Evolutionary conservation across 495 filamentous ascomycete species (phyloP), one percentile per base, ranked within the genome.

Genomic region (Neurospora discreta): DNA sequence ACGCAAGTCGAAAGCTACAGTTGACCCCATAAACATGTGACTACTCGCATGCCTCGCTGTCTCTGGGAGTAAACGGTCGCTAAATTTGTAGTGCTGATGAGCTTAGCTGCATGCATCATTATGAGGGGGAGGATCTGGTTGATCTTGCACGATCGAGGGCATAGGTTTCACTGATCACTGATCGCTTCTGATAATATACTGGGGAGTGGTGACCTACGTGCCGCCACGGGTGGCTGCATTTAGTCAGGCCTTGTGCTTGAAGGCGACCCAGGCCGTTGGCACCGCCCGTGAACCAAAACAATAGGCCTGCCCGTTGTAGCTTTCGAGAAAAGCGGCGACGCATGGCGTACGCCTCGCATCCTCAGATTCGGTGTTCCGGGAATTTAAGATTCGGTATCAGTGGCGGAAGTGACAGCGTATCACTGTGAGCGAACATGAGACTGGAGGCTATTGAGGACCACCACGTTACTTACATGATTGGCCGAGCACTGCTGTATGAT

Each of bases 201-300:
- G 52, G 52, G 52, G 13, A 60, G 73, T 70, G 71, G 67, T 39
- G 33, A 68, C 46, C 68, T 68, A 67, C 65, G 71, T 58, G 26
- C 43, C 46, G 71, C 40, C 67, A 46, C 75, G 75, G 75, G 69
- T 74, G 65, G 65, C 70, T 71, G 74, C 75, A 77, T 39, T 52
- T 69, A 26, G 33, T 33, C 52, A 60, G 52, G 52, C 52, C 52
- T 60, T 60, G 23, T 60, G 52, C 52, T 60, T 33, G 9, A 18
- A 33, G 13, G 26, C 16, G 52, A 60, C 52, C 52, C 52, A 60
- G 52, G 52, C 52, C 52, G 52, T 60, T 60, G 52, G 52, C 26
- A 60, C 52, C 26, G 52, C 26, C 52, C 52, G 26, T 60, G 52
- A 33, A 60, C 26, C 9, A 60, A 60, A 60, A 33, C 52, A 60